Conservation (phyloP, 495 filamentous ascomycete genomes). For the Lasiosphaeriaceae sp. region DNA sequence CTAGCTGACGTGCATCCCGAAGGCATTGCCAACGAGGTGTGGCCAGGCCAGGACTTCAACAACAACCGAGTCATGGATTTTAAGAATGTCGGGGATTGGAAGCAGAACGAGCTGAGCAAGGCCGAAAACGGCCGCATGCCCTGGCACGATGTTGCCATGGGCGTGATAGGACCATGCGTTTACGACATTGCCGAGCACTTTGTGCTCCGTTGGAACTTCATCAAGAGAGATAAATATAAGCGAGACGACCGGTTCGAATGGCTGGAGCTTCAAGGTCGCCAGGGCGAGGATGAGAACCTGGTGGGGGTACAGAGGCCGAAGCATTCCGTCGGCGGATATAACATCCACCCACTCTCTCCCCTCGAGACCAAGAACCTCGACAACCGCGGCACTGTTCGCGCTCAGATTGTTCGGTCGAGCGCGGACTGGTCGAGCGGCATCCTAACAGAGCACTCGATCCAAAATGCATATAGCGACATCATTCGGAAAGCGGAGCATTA, state of each 20-base stretch:
- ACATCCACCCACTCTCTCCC: conserved; percentile 71
- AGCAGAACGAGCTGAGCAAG: conserved; percentile 88
- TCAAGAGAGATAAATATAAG: conserved; percentile 98
- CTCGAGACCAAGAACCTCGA: conserved; percentile 47
- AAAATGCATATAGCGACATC: conserved; percentile 83
- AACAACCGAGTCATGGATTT: conserved; percentile 97
- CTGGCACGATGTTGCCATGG: conserved; percentile 96
- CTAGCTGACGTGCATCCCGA: conserved; percentile 85
- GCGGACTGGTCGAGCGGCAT: conserved; percentile 96
- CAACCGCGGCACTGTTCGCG: conserved; percentile 64
- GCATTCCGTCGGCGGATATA: conserved; percentile 80
- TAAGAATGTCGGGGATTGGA: conserved; percentile 85
- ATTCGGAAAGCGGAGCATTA: conserved; percentile 84
- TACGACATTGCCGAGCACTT: conserved; percentile 98
- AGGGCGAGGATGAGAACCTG: conserved; percentile 73
- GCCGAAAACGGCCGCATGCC: conserved; percentile 92
- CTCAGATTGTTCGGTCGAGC: conserved; percentile 82
- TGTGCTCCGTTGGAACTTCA: conserved; percentile 90
- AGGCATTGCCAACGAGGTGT: conserved; percentile 77
- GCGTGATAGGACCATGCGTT: conserved; percentile 79
- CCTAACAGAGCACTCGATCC: conserved; percentile 82
- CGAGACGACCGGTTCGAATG: conserved; percentile 74
- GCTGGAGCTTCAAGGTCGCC: conserved; percentile 76
- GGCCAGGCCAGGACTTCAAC: conserved; percentile 95
- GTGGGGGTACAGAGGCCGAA: conserved; percentile 82